Evolutionary conservation across 768 basidiomycete species (phyloP).

Genomic region (Chalciporus piperatus): DNA sequence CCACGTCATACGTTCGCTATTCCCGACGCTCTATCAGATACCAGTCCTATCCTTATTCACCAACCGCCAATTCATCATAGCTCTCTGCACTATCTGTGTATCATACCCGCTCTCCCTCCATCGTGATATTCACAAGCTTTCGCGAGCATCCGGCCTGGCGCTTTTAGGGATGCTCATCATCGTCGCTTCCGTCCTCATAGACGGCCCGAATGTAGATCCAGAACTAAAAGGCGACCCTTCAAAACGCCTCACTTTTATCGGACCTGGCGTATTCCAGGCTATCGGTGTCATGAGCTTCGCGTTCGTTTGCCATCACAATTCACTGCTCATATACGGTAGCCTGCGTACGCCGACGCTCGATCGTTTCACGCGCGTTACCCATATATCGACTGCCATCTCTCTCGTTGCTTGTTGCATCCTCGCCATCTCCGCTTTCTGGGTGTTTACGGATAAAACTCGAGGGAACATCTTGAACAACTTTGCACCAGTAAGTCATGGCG

Average conservation of each 20-base stretch:
- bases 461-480: slow-evolving; percentile 99
- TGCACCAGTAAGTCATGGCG: slow-evolving; percentile 47
- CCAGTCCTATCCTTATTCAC: slow-evolving; percentile 76
- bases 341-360: slow-evolving; percentile 91
- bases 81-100: slow-evolving; percentile 80
- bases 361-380: slow-evolving; percentile 89
- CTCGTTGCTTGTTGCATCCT: slow-evolving; percentile 82
- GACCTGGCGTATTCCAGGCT: slow-evolving; percentile 85
- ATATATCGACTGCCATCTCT: slow-evolving; percentile 83
- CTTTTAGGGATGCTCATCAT: slow-evolving; percentile 93
- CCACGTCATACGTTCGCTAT: slow-evolving; percentile 84
- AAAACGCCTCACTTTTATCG: slow-evolving; percentile 71
- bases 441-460: slow-evolving; percentile 87
- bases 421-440: slow-evolving; percentile 80
- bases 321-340: slow-evolving; percentile 92
- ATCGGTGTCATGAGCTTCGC: slow-evolving; percentile 98
- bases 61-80: slow-evolving; percentile 87
- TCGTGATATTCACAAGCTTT: slow-evolving; percentile 96
- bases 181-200: slow-evolving; percentile 77
- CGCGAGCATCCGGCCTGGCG: slow-evolving; percentile 88
- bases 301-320: slow-evolving; percentile 98
- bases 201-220: slow-evolving; percentile 71
- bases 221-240: slow-evolving; percentile 76
- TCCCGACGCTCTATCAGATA: slow-evolving; percentile 64
- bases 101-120: slow-evolving; percentile 95